These are phyloP conservation scores for Rhodotorula graminis DNA, from an alignment of 768 basidiomycete species.

Conservation along the genomic window DNA sequence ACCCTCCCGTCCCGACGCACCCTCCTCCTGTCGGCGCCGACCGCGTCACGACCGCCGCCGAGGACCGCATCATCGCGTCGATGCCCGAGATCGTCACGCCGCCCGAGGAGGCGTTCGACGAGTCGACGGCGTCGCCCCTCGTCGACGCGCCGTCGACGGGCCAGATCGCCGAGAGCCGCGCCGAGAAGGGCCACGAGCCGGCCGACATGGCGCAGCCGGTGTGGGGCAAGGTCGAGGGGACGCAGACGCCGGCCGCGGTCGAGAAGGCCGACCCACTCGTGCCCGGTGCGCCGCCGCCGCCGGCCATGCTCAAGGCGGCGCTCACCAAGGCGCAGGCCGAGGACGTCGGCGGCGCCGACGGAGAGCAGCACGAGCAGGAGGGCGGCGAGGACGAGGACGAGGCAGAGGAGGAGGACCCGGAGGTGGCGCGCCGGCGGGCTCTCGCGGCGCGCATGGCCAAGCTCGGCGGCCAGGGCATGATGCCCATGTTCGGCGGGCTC, in stretches of 20 bases:
- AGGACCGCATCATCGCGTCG: constrained; percentile 10
- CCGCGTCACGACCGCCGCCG: constrained; percentile 20
- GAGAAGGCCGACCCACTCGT: not conserved
- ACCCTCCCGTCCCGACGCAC: constrained; percentile 25
- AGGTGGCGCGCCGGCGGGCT: constrained; percentile 16
- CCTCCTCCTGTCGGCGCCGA: not conserved
- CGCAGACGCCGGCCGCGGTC: not conserved
- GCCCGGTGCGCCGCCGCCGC: not conserved
- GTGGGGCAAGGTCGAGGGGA: not conserved
- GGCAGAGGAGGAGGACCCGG: constrained; percentile 38
- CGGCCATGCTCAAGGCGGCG: not conserved
- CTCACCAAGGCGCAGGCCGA: not conserved
- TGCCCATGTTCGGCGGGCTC: constrained; percentile 17
- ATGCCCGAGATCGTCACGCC: constrained; percentile 25
- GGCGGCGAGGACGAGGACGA: constrained; percentile 10
- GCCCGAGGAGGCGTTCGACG: constrained; percentile 27
- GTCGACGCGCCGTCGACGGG: constrained; percentile 2
- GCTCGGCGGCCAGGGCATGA: constrained; percentile 33
- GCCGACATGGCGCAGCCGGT: not conserved
- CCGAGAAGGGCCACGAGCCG: not conserved
- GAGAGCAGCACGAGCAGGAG: not conserved
- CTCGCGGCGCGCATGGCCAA: constrained; percentile 39
- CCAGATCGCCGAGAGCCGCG: not conserved
- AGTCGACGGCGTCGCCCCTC: constrained; percentile 12
- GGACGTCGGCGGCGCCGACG: not conserved